Base-by-base conservation (phyloP, 2,329 filamentous ascomycete genomes). In the Paraphaeosphaeria minitans region DNA sequence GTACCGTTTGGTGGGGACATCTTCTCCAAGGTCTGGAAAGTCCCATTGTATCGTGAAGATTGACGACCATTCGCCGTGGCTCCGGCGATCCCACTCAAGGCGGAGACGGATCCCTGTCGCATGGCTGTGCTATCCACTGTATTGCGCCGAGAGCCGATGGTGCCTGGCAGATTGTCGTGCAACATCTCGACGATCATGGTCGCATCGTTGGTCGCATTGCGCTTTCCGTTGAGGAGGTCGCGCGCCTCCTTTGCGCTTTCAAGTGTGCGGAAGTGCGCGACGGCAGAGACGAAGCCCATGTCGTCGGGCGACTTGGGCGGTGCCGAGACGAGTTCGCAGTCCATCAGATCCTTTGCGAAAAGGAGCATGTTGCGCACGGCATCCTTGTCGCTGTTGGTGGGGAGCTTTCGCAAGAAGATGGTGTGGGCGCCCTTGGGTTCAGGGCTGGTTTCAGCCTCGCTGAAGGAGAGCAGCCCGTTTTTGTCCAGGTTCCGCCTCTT, bases 281-380 rank as follows among this genome's bases (percentile, higher is more conserved):
- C 76, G 41, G 86, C 87, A 51, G 82, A 84, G 24, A 82, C 73
- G 63, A 84, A 87, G 29, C 82, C 82, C 50, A 79, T 77, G 64
- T 88, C 85, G 52, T 87, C 84, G 16, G 82, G 77, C 60, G 80
- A 79, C n/a, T 84, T 82, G 37, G 4, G 14, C 51, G 80, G 79
- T 14, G 67, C 61, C 5, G 79, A 75, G 16, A 88, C 77, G 60
- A 89, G 82, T 54, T 86, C 83, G 56, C 82, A 83, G 62, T 87
- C 83, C 50, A 87, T 76, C 50, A 88, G 79, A 62, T 88, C 85
- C 66, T 86, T 85, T 21, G 86, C 85, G 66, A 89, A 89, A n/a
- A 88, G 79, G 6, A 89, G 78, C 79, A 89, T 87, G 71, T 84
- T 86, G 63, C 83, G 82, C 56, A 89, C 79, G 19, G 83, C 80